Evolutionary conservation across 225 moss, liverwort and hornwort genomes (phyloP), one percentile per base, ranked within the genome.

Genomic region (Polytrichum formosum): DNA sequence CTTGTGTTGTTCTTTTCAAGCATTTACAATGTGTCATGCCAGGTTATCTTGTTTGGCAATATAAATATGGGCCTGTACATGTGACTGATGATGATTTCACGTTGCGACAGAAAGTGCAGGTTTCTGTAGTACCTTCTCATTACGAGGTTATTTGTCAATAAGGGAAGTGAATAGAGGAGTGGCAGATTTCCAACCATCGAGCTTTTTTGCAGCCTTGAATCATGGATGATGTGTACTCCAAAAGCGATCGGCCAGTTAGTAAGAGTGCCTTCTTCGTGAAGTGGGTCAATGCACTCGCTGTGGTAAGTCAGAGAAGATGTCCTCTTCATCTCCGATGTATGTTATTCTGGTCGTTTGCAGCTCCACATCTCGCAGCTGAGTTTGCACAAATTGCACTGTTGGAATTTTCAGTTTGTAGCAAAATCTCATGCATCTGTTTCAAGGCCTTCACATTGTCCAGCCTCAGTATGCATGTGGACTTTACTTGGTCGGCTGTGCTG

Each of bases 211-310:
- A 46, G 46, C 46, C 58, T 58, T 55, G 9, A 7, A 68, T 67
- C 55, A 86, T 86, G 86, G 80, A 80, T 28, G 80, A 76, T 4
- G 70, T 71, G 30, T 80, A 77, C 64, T 68, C 69, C 26, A 79
- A 85, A 71, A 53, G 64, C 20, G 77, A 72, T 59, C 67, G 80
- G 22, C 75, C 62, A 63, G 26, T 61, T 22, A 58, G 73, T 54
- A 70, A 56, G 56, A 65, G 70, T 54, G 78, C 75, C 16, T 5
- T 1, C 65, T 73, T 83, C 31, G 62, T 83, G 19, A 73, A 9
- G 75, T 70, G 56, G 21, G 66, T 86, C 71, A 86, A 83, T 37
- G 53, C 73, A 22, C 31, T 86, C 29, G 83, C 35, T 71, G 25
- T 80, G 75, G 86, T 86, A 65, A 73, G 86, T 53, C 53, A 67